Conservation (phyloP, 1,284 basidiomycete genomes). For the Melampsora occidentalis region DNA sequence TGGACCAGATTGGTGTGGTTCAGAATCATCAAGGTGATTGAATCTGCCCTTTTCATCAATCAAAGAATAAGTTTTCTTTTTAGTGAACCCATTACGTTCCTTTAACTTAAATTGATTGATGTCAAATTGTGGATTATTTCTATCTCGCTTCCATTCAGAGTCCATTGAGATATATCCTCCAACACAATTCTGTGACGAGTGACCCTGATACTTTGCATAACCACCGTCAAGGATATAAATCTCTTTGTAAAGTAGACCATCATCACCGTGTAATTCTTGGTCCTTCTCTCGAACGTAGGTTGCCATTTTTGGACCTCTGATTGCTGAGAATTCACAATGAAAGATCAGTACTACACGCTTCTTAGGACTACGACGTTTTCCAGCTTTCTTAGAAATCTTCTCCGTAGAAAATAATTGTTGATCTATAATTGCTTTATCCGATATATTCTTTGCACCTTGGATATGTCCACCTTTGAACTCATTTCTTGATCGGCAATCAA, state of each 20-base stretch:
- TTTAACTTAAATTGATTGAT: neutral
- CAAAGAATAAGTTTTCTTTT: neutral
- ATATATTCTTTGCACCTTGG: no score
- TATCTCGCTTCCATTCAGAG: neutral
- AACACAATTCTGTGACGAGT: neutral
- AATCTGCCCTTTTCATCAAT: no score
- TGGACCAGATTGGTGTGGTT: no score
- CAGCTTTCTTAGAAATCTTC: no score
- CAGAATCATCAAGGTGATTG: no score
- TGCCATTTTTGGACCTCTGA: neutral
- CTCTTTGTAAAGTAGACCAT: neutral
- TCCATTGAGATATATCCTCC: neutral
- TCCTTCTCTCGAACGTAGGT: neutral
- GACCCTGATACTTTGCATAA: neutral
- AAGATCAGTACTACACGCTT: no score
- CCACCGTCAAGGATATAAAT: conserved; percentile 2
- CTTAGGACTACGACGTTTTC: no score
- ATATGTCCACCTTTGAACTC: no score
- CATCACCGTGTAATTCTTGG: neutral
- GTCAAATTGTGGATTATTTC: neutral
- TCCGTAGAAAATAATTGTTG: no score
- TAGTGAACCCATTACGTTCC: neutral
- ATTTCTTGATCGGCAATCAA: no score
- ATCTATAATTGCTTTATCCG: no score
- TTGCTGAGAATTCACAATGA: no score